These are phyloP conservation scores for Podospora australis DNA, from an alignment of 495 filamentous ascomycete genomes.

Conservation along the genomic window DNA sequence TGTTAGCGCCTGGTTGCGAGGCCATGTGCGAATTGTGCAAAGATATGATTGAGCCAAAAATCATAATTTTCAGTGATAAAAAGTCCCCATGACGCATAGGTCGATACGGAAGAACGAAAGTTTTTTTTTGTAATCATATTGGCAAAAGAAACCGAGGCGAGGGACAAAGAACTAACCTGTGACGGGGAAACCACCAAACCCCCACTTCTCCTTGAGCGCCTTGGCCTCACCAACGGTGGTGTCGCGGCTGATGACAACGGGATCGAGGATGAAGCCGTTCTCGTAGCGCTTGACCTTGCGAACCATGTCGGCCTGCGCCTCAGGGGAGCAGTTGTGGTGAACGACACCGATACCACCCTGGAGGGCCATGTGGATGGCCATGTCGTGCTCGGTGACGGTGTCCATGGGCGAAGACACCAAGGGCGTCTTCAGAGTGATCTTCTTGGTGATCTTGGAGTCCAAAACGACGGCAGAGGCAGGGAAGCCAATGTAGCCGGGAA, in stretches of 20 bases:
- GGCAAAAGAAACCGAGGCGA: constrained; percentile 12
- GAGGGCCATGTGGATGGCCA: constrained; percentile 98
- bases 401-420: constrained; percentile 98
- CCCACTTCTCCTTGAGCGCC: constrained; percentile 92
- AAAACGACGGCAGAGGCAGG: constrained; percentile 83
- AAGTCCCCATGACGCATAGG: constrained; percentile 79
- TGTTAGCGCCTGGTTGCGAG: constrained; percentile 25
- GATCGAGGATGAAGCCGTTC: constrained; percentile 97
- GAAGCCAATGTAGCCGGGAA: constrained; percentile 64
- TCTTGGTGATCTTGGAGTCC: constrained; percentile 87
- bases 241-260: constrained; percentile 79
- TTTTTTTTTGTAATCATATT: constrained; percentile 81
- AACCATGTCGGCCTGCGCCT: constrained; percentile 97
- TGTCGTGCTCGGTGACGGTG: constrained; percentile 97
- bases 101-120: constrained; percentile 99
- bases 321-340: constrained; percentile 95
- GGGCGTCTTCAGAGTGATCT: constrained; percentile 87
- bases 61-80: constrained; percentile 39
- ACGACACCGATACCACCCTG: constrained; percentile 95
- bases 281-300: constrained; percentile 98
- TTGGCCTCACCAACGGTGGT: constrained; percentile 90
- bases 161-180: constrained; percentile 66
- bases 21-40: constrained; percentile 7
- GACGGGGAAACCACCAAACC: constrained; percentile 97
- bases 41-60: constrained; percentile 18